phyloP scores from a whole-genome alignment of 805 yeast species.

The Tetrapisispora phaffii region DNA sequence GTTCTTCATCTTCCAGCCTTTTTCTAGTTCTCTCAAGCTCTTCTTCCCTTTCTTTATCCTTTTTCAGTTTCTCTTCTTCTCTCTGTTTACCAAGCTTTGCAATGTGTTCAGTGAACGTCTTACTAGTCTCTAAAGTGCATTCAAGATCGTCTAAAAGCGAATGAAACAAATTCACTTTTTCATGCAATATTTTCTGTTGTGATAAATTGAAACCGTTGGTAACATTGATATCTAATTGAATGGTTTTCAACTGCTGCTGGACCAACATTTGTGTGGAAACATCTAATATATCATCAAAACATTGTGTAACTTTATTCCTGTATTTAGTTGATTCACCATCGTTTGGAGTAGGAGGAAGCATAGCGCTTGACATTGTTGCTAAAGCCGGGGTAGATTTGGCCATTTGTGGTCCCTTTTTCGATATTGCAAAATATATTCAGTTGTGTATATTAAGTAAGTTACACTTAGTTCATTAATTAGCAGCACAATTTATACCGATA shows the following conservation, averaged over 20 bases:
- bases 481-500: too few relatives aligned
- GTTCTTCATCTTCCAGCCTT: conserved; percentile 7
- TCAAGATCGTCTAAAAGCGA: conserved; percentile 26
- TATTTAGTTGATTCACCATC: neutral
- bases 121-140: conserved; percentile 19
- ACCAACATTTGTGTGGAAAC: conserved; percentile 29
- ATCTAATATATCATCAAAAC: conserved; percentile 27
- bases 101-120: conserved; percentile 22
- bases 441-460: too few relatives aligned
- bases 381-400: neutral
- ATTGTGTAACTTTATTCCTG: conserved; percentile 23
- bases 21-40: conserved; percentile 16
- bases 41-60: conserved; percentile 23
- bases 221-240: conserved; percentile 21
- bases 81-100: conserved; percentile 23
- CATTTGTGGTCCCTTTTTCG: neutral
- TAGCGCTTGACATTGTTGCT: neutral
- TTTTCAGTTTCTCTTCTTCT: conserved; percentile 16
- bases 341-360: neutral
- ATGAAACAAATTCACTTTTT: conserved; percentile 23
- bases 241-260: conserved; percentile 29
- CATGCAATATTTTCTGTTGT: conserved; percentile 21
- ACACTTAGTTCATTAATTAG: too few relatives aligned
- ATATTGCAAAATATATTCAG: too few relatives aligned
- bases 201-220: conserved; percentile 19